phyloP scores from a whole-genome alignment of 129 eudicot genomes.

The Flaveria trinervia region DNA sequence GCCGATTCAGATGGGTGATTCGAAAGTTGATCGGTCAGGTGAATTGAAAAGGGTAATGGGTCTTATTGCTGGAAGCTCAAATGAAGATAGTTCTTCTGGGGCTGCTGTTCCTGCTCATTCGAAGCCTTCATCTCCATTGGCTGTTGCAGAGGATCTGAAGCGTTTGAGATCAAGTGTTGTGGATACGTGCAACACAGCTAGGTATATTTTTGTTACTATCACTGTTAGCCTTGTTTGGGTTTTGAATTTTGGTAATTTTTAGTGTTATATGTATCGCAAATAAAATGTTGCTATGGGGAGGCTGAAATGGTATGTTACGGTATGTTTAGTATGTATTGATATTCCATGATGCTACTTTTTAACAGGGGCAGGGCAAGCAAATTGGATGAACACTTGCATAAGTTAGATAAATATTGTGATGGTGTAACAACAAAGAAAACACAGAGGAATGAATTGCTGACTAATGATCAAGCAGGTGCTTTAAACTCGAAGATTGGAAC shows the following conservation, averaged over 20 bases:
- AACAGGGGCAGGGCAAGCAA: slow-evolving; percentile 73
- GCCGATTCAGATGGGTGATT: slow-evolving; percentile 59
- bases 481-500: slow-evolving; percentile 67
- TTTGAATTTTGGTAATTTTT: background rate
- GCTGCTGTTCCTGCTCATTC: slow-evolving; percentile 53
- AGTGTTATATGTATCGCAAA: background rate
- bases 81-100: slow-evolving; percentile 65
- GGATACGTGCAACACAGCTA: slow-evolving; percentile 65
- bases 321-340: slow-evolving; percentile 13
- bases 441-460: slow-evolving; percentile 55
- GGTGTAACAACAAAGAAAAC: slow-evolving; percentile 60
- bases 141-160: slow-evolving; percentile 65
- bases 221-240: background rate
- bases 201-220: slow-evolving; percentile 43
- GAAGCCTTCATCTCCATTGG: slow-evolving; percentile 47
- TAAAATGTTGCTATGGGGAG: background rate
- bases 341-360: slow-evolving; percentile 15
- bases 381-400: slow-evolving; percentile 68
- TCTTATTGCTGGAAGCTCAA: slow-evolving; percentile 44
- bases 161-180: slow-evolving; percentile 53
- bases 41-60: slow-evolving; percentile 70
- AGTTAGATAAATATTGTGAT: slow-evolving; percentile 66
- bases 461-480: slow-evolving; percentile 69
- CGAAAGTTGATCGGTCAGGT: slow-evolving; percentile 44
- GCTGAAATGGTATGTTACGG: background rate